These are phyloP conservation scores for Alloascoidea africana DNA, from an alignment of 805 yeast genomes.

Conservation along the genomic window DNA sequence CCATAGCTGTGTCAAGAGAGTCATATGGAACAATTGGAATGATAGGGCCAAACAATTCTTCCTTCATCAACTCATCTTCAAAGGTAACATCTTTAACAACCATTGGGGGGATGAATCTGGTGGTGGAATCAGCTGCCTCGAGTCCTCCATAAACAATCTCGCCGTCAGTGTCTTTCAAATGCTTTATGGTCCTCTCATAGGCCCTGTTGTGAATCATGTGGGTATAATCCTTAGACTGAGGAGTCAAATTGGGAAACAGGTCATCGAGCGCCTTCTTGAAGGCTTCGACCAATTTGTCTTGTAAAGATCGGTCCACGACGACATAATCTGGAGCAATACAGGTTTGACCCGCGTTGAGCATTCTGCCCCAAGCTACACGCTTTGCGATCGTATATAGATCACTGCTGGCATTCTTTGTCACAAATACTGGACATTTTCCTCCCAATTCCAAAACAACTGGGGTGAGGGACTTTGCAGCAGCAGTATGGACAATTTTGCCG, in stretches of 20 bases:
- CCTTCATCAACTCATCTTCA: slow-evolving; percentile 57
- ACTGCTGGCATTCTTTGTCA: slow-evolving; percentile 26
- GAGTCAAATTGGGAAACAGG: slow-evolving; percentile 26
- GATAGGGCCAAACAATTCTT: slow-evolving; percentile 77
- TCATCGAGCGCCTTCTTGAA: slow-evolving; percentile 25
- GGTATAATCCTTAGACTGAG: slow-evolving; percentile 27
- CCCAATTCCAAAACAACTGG: slow-evolving; percentile 79
- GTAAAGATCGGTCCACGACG: slow-evolving; percentile 44
- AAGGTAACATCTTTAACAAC: slow-evolving; percentile 46
- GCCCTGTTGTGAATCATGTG: slow-evolving; percentile 47
- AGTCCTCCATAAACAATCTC: slow-evolving; percentile 32
- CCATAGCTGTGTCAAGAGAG: slow-evolving; percentile 27
- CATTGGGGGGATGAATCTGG: slow-evolving; percentile 57
- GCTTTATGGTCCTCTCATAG: slow-evolving; percentile 25
- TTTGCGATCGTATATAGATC: slow-evolving; percentile 28
- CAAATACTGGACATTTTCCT: slow-evolving; percentile 79
- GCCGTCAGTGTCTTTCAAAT: slow-evolving; percentile 30
- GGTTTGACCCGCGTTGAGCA: slow-evolving; percentile 79
- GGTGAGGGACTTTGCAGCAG: slow-evolving; percentile 76
- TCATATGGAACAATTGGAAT: slow-evolving; percentile 53
- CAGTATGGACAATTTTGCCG: slow-evolving; percentile 60
- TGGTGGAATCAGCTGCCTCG: slow-evolving; percentile 14
- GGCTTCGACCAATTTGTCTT: slow-evolving; percentile 31
- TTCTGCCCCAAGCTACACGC: slow-evolving; percentile 70
- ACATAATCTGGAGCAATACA: slow-evolving; percentile 85